Percentiles rank a stretch among this genome's conserved stretches.
Conservation (phyloP, 139 green algal species). For the Closterium sp. region DNA sequence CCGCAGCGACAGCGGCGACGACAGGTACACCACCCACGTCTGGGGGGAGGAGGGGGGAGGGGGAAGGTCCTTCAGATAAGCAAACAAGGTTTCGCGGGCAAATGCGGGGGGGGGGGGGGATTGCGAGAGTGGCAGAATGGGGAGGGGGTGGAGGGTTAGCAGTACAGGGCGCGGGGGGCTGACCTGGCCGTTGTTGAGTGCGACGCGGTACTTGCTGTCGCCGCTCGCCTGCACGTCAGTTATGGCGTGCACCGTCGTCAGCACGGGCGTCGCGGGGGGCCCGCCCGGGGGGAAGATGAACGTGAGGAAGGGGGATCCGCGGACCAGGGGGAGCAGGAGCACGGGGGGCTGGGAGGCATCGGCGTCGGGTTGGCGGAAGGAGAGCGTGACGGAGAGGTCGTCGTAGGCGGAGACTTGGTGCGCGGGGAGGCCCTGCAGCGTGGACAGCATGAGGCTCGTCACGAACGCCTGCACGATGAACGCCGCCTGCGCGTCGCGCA, state of each 20-base stretch:
- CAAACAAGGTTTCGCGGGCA: too few relatives aligned
- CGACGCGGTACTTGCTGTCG: neutral
- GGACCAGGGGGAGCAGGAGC: too few relatives aligned
- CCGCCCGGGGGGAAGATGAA: too few relatives aligned
- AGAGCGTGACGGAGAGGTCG: constrained; percentile 30
- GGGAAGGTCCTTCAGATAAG: neutral
- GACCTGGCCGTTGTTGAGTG: constrained; percentile 16
- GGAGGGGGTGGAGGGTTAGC: too few relatives aligned
- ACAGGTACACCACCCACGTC: constrained; percentile 30
- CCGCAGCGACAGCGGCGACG: neutral
- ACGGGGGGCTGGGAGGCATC: too few relatives aligned
- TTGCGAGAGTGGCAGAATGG: too few relatives aligned
- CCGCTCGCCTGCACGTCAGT: neutral
- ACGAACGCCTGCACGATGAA: constrained; percentile 22
- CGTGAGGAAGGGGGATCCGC: too few relatives aligned
- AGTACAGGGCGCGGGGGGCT: too few relatives aligned
- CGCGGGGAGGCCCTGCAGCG: constrained; percentile 8
- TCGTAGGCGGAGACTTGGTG: constrained; percentile 18
- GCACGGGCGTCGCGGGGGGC: constrained; percentile 11
- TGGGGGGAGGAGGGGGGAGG: neutral
- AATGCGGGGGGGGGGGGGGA: too few relatives aligned
- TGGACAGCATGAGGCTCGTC: neutral
- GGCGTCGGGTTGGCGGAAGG: too few relatives aligned
- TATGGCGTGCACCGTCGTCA: neutral
- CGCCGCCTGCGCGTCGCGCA: neutral